Conservation (phyloP, 2,329 filamentous ascomycete species). For the Diaporthe aspalathi region DNA sequence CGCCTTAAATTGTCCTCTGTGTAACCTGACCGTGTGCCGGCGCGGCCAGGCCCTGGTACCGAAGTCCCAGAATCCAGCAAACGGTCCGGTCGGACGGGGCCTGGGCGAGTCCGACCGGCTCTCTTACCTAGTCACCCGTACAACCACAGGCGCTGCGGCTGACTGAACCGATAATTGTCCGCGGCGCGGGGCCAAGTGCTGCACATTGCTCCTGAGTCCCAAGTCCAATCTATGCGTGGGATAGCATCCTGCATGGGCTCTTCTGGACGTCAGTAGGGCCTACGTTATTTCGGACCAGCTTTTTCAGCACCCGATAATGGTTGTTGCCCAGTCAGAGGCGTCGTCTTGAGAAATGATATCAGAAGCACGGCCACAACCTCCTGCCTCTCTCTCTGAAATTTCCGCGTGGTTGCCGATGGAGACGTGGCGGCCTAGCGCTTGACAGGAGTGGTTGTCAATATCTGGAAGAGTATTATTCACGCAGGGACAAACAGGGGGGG, state of each 20-base stretch:
- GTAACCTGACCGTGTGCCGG: constrained; percentile 12
- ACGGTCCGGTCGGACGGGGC: not conserved
- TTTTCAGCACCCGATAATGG: not conserved
- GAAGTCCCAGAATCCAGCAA: constrained; percentile 9
- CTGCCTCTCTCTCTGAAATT: not conserved
- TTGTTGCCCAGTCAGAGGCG: not conserved
- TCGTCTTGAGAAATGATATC: constrained; percentile 3
- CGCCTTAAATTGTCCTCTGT: constrained; percentile 5
- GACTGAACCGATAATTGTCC: not conserved
- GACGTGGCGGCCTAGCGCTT: not conserved
- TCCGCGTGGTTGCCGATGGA: not conserved
- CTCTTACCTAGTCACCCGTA: not conserved
- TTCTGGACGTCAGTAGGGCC: not conserved
- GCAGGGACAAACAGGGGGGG: not conserved
- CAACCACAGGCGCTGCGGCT: not conserved
- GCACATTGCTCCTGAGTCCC: not conserved
- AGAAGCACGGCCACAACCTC: not conserved
- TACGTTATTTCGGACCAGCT: not conserved
- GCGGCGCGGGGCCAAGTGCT: constrained; percentile 4
- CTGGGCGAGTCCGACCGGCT: not conserved
- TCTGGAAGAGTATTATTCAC: constrained; percentile 8
- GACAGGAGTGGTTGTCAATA: constrained; percentile 7
- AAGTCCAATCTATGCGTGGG: not conserved
- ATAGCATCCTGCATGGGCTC: not conserved
- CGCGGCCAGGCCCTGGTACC: not conserved